phyloP scores from a whole-genome alignment of 2,329 filamentous ascomycete species.

The Geosmithia putterillii region DNA sequence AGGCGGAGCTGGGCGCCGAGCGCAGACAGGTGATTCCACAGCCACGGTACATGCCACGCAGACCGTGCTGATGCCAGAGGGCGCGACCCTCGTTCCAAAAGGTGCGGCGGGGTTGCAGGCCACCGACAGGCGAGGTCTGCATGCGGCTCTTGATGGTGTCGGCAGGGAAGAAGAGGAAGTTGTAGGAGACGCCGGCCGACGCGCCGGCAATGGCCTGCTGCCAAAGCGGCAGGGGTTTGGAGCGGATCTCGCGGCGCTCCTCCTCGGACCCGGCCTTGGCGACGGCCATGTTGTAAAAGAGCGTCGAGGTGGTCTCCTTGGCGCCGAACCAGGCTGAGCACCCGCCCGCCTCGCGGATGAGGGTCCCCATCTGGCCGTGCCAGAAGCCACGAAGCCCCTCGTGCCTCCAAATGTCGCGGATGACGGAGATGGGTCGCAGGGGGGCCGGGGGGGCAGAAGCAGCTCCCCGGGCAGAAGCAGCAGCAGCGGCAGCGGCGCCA shows the following conservation, averaged over 20 bases:
- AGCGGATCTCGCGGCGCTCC: slow-evolving; percentile 26
- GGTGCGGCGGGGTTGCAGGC: slow-evolving; percentile 40
- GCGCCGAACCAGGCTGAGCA: slow-evolving; percentile 91
- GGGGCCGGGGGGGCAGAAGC: slow-evolving; percentile 35
- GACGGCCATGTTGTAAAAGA: slow-evolving; percentile 52
- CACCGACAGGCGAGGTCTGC: slow-evolving; percentile 70
- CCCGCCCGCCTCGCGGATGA: slow-evolving; percentile 88
- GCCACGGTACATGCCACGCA: slow-evolving; percentile 81
- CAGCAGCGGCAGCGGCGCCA: slow-evolving; percentile 12
- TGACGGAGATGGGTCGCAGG: slow-evolving; percentile 56
- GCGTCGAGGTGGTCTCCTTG: slow-evolving; percentile 66
- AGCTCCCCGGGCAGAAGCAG: too few species aligned
- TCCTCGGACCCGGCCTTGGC: slow-evolving; percentile 22
- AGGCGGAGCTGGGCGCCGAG: slow-evolving; percentile 88
- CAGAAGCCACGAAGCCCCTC: slow-evolving; percentile 83
- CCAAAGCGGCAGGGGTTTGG: slow-evolving; percentile 58
- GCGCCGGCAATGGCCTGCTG: slow-evolving; percentile 84
- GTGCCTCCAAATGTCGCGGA: slow-evolving; percentile 67
- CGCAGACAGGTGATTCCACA: slow-evolving; percentile 87
- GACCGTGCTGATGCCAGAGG: slow-evolving; percentile 71
- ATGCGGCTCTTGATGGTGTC: slow-evolving; percentile 97
- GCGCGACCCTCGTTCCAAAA: slow-evolving; percentile 62
- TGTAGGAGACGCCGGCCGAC: slow-evolving; percentile 83
- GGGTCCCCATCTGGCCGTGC: slow-evolving; percentile 86
- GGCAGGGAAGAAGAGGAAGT: slow-evolving; percentile 93